These are phyloP conservation scores for Leucoagaricus sp. DNA, from an alignment of 1,284 basidiomycete species.

Conservation along the genomic window DNA sequence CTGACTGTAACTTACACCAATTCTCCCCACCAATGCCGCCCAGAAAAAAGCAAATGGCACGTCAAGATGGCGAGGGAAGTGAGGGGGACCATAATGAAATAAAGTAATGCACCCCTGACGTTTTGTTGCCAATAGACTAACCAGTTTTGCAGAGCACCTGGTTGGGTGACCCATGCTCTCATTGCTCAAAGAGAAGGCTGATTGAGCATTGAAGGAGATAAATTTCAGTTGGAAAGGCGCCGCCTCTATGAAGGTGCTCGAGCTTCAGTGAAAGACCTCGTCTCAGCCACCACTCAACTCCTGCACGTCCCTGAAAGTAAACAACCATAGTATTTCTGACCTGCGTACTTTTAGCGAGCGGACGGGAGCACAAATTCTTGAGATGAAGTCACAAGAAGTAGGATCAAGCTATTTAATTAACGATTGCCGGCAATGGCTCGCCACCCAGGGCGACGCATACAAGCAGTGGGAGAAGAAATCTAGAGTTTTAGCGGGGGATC, in stretches of 20 bases:
- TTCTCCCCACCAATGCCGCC: neutral
- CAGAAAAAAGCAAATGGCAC: slow-evolving; percentile 1
- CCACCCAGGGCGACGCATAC: slow-evolving; percentile 20
- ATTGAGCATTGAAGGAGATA: neutral
- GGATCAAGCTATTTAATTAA: slow-evolving; percentile 20
- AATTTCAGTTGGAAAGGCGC: slow-evolving; percentile 26
- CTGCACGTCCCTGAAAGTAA: slow-evolving; percentile 2
- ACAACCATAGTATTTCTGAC: neutral
- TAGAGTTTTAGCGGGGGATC: slow-evolving; percentile 23
- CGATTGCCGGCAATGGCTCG: slow-evolving; percentile 22
- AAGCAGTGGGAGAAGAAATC: slow-evolving; percentile 11
- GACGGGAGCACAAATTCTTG: slow-evolving; percentile 20
- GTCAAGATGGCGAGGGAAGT: neutral
- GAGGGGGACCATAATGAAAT: neutral
- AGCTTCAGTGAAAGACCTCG: slow-evolving; percentile 27
- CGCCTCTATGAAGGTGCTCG: slow-evolving; percentile 31
- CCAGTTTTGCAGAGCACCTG: neutral
- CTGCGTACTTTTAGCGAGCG: slow-evolving; percentile 21
- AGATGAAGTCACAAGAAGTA: slow-evolving; percentile 23
- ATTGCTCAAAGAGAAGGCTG: neutral
- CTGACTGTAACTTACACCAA: neutral
- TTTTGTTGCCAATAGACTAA: neutral
- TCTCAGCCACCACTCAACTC: slow-evolving; percentile 22
- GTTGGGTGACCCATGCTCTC: neutral
- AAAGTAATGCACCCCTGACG: neutral